Evolutionary conservation across 2,329 filamentous ascomycete genomes (phyloP), one percentile per base, ranked within the genome.

Genomic region (Cryphonectria japonica): DNA sequence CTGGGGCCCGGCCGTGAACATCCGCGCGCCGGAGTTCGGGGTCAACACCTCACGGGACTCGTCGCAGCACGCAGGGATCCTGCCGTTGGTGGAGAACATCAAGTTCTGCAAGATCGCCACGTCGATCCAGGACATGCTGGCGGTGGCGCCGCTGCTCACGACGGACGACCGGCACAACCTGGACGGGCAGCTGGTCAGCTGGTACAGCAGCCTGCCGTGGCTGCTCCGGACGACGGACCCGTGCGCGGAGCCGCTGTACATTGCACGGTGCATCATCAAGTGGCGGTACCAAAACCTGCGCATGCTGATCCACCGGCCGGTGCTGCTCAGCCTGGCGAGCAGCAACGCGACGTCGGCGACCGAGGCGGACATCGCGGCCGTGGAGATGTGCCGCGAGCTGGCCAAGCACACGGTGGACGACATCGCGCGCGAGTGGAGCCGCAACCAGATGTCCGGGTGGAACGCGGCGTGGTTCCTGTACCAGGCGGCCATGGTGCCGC

Each of bases 391-490:
- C 78, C 87, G 91, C 26, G 86, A 89, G 67, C 85, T 94, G 1
- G 92, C 92, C 11, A 88, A 88, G 73, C 86, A 90, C 73, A 91
- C 91, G 0, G 93, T 95, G 73, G 87, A 90, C 71, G 91, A 94
- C 72, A 93, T 95, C 73, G 86, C 89, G 14, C 83, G 85, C 32
- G 91, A 92, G 73, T 93, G 91, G 82, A 87, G 88, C 62, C 87
- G 89, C 62, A 92, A 93, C 77, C 89, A 94, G 77, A 92, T 95
- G 82, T 89, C 89, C 0, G 92, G 92, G 11, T 95, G 92, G 92
- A 93, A 93, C 78, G 92, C 91, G 0, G 92, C 93, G 2, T 94
- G 92, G 92, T 91, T 94, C 80, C 86, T 93, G 71, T 95, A 93
- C 81, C 92, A 95, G 79, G 92, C 92, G 0, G 89, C 89, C 73